A percentile compares a stretch with the other conserved stretches of the same genome.
phyloP scores from a whole-genome alignment of 805 yeast species.

The Candida manassasensis region DNA sequence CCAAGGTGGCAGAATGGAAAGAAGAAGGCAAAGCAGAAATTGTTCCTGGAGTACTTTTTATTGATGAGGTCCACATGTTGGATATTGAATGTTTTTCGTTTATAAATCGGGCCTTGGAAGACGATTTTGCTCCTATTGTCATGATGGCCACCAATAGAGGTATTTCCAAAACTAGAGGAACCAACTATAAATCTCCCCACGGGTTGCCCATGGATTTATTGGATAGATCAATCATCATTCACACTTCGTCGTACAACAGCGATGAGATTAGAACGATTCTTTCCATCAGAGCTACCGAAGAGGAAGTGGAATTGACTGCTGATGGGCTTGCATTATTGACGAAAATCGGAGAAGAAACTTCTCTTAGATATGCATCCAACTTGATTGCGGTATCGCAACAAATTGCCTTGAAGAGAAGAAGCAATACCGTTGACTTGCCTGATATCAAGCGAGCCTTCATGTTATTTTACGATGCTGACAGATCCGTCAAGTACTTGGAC shows the following conservation, averaged over 20 bases:
- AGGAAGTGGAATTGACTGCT: slow-evolving; percentile 75
- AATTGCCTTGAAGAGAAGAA: slow-evolving; percentile 77
- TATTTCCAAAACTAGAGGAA: slow-evolving; percentile 87
- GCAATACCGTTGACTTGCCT: slow-evolving; percentile 60
- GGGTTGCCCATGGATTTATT: slow-evolving; percentile 95
- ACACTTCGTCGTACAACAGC: slow-evolving; percentile 70
- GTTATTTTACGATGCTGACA: slow-evolving; percentile 80
- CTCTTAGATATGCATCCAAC: slow-evolving; percentile 89
- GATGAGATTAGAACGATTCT: slow-evolving; percentile 86
- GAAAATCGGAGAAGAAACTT: slow-evolving; percentile 83
- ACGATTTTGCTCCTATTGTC: slow-evolving; percentile 93
- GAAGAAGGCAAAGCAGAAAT: slow-evolving; percentile 99
- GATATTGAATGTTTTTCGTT: slow-evolving; percentile 96
- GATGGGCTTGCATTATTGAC: slow-evolving; percentile 88
- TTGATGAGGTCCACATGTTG: slow-evolving; percentile 97
- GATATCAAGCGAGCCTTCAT: slow-evolving; percentile 87
- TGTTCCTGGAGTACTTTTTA: slow-evolving; percentile 94
- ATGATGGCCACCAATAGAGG: slow-evolving; percentile 99
- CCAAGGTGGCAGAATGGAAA: slow-evolving; percentile 96
- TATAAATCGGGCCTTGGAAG: slow-evolving; percentile 92
- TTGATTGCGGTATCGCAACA: slow-evolving; percentile 87
- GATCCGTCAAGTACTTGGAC: slow-evolving; percentile 83
- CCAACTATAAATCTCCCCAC: slow-evolving; percentile 90
- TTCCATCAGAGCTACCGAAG: slow-evolving; percentile 87
- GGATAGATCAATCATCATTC: slow-evolving; percentile 89